These are phyloP conservation scores for Leucogyrophana mollusca DNA, from an alignment of 768 basidiomycete species.

Conservation along the genomic window DNA sequence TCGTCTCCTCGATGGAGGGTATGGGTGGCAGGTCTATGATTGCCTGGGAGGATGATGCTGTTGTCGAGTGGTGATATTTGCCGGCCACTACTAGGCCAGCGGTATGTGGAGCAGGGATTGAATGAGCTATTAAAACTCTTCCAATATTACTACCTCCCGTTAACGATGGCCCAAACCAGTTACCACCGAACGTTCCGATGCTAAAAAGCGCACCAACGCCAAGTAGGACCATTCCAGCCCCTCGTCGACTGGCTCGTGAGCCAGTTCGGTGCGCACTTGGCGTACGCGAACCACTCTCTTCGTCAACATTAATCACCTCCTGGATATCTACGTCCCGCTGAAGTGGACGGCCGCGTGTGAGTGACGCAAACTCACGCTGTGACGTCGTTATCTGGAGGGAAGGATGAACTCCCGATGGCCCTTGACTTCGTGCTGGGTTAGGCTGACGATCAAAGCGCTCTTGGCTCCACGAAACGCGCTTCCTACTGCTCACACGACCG, in stretches of 20 bases:
- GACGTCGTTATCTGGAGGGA: constrained; percentile 32
- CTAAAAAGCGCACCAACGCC: constrained; percentile 75
- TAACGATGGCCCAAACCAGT: constrained; percentile 22
- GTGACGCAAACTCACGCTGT: constrained; percentile 17
- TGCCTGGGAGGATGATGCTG: neutral
- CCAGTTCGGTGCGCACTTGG: constrained; percentile 28
- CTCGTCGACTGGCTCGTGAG: constrained; percentile 67
- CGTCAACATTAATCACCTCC: constrained; percentile 24
- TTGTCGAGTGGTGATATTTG: neutral
- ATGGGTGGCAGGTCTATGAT: constrained; percentile 10
- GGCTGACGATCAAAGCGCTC: constrained; percentile 37
- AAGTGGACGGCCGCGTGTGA: constrained; percentile 45
- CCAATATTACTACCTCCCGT: constrained; percentile 40
- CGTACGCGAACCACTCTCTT: constrained; percentile 4
- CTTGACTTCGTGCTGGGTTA: constrained; percentile 40
- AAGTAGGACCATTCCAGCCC: constrained; percentile 81
- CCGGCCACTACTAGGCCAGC: constrained; percentile 2
- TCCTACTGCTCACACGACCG: constrained; percentile 42
- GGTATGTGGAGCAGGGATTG: constrained; percentile 7
- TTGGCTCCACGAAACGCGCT: constrained; percentile 68
- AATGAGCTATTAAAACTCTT: constrained; percentile 39
- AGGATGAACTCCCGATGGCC: constrained; percentile 30
- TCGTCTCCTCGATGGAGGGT: constrained; percentile 6
- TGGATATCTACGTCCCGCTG: constrained; percentile 35
- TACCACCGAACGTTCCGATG: constrained; percentile 48